Evolutionary conservation across 306 rosid species (phyloP).

Genomic region (Medicago arabica): DNA sequence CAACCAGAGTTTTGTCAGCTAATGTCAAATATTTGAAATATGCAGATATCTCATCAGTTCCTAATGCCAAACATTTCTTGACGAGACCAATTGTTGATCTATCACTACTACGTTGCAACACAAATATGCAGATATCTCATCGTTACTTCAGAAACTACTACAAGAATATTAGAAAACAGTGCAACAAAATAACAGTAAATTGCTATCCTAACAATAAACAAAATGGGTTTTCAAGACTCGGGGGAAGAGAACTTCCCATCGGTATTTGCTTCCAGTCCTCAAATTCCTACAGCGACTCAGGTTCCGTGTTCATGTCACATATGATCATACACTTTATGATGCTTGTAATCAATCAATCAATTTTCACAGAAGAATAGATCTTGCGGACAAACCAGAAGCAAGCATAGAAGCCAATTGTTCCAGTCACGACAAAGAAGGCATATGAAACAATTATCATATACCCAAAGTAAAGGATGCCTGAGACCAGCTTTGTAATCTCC

Average conservation of each 20-base stretch:
- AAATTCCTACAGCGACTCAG: conserved; percentile 36
- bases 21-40: conserved; percentile 13
- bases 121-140: conserved; percentile 50
- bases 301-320: conserved; percentile 29
- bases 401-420: conserved; percentile 96
- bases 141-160: conserved; percentile 48
- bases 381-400: conserved; percentile 97
- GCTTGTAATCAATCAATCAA: conserved; percentile 67
- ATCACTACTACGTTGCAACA: conserved; percentile 3
- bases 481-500: conserved; percentile 90
- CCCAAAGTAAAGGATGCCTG: conserved; percentile 93
- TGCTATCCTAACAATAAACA: conserved; percentile 54
- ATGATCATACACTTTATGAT: conserved; percentile 21
- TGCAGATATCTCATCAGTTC: conserved; percentile 1
- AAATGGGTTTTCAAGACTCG: conserved; percentile 40
- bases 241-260: conserved; percentile 47
- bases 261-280: conserved; percentile 34
- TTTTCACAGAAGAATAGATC: conserved; percentile 97
- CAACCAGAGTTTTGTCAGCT: conserved; percentile 1
- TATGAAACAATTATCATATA: conserved; percentile 89
- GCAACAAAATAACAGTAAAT: conserved; percentile 49
- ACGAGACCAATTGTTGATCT: conserved; percentile 20
- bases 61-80: conserved; percentile 22
- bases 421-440: conserved; percentile 91
- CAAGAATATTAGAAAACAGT: conserved; percentile 42